Evolutionary conservation across 257 asterid species (phyloP), one percentile per base, ranked within the genome.

Genomic region (Prunella vulgaris): DNA sequence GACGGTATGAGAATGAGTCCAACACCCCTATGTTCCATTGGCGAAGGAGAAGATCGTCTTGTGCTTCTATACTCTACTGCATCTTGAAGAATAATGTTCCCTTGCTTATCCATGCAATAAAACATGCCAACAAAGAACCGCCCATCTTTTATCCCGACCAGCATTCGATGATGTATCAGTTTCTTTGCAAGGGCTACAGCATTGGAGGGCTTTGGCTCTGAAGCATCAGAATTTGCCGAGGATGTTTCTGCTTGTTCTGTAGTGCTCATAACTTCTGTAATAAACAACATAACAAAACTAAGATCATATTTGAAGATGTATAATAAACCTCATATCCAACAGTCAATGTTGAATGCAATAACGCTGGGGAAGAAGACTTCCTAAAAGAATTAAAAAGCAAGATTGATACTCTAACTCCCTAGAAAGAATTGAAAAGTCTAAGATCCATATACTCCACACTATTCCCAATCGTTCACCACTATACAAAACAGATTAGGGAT

Each of bases 31-130:
- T 90, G 95, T 69, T 93, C 98, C 94, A 85, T 86, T 2, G 95
- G 94, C 5, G 95, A 87, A 28, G 97, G 94, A 60, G 94, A 76
- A 46, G 83, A 48, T 5, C 86, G 79, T 66, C 95, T 74, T 22
- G 93, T 90, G 88, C 94, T 87, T 9, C 96, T 95, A 77, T 88
- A 88, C 85, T 88, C 96, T 13, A 93, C 82, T 5, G 97, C 91
- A 66, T 93, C 98, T 74, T 90, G 96, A 70, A 93, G 96, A 60
- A 90, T 88, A 64, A 93, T 88, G 82, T 93, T 93, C 38, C 96
- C 98, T 76, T 90, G 95, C 77, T 90, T 90, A 79, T 93, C 98
- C 40, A 87, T 70, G 82, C 97, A 93, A 37, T 93, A 90, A 77
- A 93, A 93, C 1, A 79, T 24, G 49, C 98, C 96, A 5, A 86